Evolutionary conservation across 2,329 filamentous ascomycete genomes (phyloP), one percentile per base, ranked within the genome.

Genomic region (Myotisia sp.): DNA sequence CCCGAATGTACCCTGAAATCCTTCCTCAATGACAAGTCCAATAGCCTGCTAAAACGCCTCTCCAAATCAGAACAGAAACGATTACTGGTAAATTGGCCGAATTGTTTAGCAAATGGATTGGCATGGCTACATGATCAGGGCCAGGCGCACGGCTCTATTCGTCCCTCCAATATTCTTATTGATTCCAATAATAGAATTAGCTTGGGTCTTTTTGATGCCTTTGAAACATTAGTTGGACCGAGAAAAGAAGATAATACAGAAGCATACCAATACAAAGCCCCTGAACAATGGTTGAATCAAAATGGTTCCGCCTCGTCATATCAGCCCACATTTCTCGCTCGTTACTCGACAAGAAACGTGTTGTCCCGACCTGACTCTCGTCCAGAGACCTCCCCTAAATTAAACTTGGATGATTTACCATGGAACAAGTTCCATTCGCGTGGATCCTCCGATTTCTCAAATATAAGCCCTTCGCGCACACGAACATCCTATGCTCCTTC

Each of bases 161-260:
- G 67, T 10, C 73, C 72, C 2, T 71, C 69, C 2, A 75, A 73
- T 40, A 67, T 77, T 26, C 55, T 73, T 21, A 57, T 77, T 36
- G 66, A 74, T 39, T 55, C 62, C n/a, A 54, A 62, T 19, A 72
- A 70, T 42, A 55, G 57, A 8, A 68, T 77, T 33, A 68, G 64
- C 7, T 65, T 76, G 23, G 68, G 69, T 31, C 67, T 75, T 37
- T 65, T 74, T 39, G 69, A 70, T 29, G 66, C 61, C 5, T 52
- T 75, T 6, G 61, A 65, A 39, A 67, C 64, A 0, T 63, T 75
- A 18, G 62, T 72, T 23, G 58, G 58, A 32, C 65, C 63, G 29
- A 68, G 67, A 38, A 67, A 62, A 38, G 53, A 59, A 10, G 62
- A 70, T 39, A 65, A 69, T 30, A 64, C 67, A 26, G 71, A 76